Conservation (phyloP, 1,284 basidiomycete genomes). For the Papiliotrema fonsecae region DNA sequence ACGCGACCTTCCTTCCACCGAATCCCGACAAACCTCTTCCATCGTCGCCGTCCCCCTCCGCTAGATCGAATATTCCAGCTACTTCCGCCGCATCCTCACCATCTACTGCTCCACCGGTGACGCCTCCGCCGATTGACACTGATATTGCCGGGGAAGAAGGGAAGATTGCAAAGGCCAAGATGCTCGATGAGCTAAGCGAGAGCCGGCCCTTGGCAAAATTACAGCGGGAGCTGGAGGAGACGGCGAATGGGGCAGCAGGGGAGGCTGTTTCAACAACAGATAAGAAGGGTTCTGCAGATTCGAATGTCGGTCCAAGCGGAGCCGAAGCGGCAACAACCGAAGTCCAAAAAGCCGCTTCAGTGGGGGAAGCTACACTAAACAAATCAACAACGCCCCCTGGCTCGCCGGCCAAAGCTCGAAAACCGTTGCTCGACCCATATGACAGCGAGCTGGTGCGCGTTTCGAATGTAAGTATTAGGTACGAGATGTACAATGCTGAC, state of each 20-base stretch:
- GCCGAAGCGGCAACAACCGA: too few species aligned
- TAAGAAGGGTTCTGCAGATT: not conserved
- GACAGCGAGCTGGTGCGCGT: slow-evolving; percentile 80
- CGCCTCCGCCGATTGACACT: slow-evolving; percentile 1
- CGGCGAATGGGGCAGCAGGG: not conserved
- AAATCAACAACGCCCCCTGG: slow-evolving; percentile 10
- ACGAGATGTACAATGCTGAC: slow-evolving; percentile 4
- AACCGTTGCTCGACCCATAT: slow-evolving; percentile 72
- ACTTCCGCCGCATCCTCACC: too few species aligned
- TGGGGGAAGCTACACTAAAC: too few species aligned
- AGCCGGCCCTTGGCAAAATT: slow-evolving; percentile 67
- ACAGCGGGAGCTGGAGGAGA: slow-evolving; percentile 7
- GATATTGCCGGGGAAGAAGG: slow-evolving; percentile 19
- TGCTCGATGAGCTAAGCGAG: slow-evolving; percentile 77
- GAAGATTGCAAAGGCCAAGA: slow-evolving; percentile 52
- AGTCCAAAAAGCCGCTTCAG: too few species aligned
- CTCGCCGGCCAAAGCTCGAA: slow-evolving; percentile 18
- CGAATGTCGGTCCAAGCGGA: not conserved
- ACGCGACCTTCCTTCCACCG: slow-evolving; percentile 70
- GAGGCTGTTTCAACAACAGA: not conserved
- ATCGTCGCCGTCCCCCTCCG: not conserved
- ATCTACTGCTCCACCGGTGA: too few species aligned
- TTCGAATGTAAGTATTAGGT: slow-evolving; percentile 55
- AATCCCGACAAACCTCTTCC: slow-evolving; percentile 10
- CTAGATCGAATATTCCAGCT: too few species aligned